Conservation (phyloP, 2,329 filamentous ascomycete species). For the Pyrenochaeta sp. region DNA sequence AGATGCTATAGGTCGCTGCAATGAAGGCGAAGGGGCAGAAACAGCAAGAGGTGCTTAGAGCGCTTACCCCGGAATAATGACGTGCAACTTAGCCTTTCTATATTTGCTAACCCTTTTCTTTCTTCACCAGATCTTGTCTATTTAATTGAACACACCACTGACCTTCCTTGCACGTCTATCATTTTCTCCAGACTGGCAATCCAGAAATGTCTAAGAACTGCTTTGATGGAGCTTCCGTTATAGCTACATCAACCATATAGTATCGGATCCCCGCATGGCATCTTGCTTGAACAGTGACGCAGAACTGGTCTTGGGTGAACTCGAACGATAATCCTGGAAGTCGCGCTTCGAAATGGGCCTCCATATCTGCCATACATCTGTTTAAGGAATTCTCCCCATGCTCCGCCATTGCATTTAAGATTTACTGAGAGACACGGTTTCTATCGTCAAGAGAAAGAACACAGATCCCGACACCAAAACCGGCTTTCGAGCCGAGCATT, state of each 20-base stretch:
- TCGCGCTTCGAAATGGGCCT: neutral
- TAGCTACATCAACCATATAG: neutral
- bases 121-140: no score
- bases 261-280: neutral
- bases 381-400: neutral
- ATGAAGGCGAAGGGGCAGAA: no score
- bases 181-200: no score
- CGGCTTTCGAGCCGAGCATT: neutral
- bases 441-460: neutral
- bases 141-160: no score
- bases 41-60: no score
- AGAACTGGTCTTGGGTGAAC: neutral
- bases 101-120: no score
- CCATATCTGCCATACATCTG: neutral
- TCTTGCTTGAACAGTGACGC: neutral
- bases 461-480: neutral
- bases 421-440: neutral
- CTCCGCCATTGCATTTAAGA: neutral
- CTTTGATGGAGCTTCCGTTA: neutral
- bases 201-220: no score
- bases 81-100: no score
- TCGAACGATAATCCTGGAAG: neutral
- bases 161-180: no score
- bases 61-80: no score
- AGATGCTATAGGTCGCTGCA: no score